These are phyloP conservation scores for Penicillium cosmopolitanum DNA, from an alignment of 495 filamentous ascomycete genomes.

Conservation along the genomic window DNA sequence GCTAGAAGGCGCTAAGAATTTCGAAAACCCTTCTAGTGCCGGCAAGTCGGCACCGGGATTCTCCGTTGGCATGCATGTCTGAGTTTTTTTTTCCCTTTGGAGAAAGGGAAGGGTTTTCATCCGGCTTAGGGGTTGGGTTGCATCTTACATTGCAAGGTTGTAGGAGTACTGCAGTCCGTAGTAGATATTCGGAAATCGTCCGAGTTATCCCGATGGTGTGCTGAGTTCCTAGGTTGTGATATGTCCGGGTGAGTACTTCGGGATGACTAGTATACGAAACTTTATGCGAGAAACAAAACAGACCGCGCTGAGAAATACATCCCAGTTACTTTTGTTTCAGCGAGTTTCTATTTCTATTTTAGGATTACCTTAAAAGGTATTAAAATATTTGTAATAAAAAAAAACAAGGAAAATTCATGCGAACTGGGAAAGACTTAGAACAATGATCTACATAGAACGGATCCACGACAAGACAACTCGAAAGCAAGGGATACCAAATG, in stretches of 20 bases:
- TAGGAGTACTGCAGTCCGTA: constrained; percentile 1
- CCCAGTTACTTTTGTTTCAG: background rate
- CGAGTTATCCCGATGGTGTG: constrained; percentile 6
- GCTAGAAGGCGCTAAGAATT: constrained; percentile 17
- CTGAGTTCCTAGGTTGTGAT: constrained; percentile 1
- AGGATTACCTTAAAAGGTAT: no score
- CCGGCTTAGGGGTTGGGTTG: background rate
- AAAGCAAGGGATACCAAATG: constrained; percentile 12
- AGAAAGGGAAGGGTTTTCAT: background rate
- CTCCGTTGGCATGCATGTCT: constrained; percentile 12
- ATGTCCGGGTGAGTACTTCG: background rate
- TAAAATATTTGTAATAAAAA: background rate
- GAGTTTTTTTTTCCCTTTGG: background rate
- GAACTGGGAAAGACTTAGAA: background rate
- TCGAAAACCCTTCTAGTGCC: constrained; percentile 28
- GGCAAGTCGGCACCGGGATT: constrained; percentile 23
- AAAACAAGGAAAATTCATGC: background rate
- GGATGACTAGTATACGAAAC: background rate
- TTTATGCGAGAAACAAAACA: background rate
- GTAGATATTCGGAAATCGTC: background rate
- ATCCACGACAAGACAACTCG: background rate
- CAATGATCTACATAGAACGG: constrained; percentile 4
- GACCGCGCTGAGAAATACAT: constrained; percentile 1
- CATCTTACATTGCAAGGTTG: background rate
- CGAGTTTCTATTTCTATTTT: background rate